These are phyloP conservation scores for Papiliotrema laurentii DNA, from an alignment of 1,284 basidiomycete species.

Conservation along the genomic window DNA sequence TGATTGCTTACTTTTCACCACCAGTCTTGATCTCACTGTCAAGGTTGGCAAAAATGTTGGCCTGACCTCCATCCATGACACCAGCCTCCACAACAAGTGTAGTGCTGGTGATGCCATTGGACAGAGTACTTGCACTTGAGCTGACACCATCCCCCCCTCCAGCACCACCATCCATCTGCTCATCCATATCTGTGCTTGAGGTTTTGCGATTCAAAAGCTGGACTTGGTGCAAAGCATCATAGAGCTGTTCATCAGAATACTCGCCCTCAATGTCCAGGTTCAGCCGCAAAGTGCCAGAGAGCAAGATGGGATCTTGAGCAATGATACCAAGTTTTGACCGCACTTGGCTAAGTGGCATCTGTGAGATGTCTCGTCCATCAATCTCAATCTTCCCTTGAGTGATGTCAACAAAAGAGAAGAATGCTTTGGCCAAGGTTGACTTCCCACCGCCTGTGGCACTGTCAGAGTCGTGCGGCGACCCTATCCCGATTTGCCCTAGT, in stretches of 20 bases:
- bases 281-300: conserved; percentile 46
- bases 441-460: conserved; percentile 49
- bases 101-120: no score
- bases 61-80: conserved; percentile 3
- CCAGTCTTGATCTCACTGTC: conserved; percentile 34
- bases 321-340: conserved; percentile 33
- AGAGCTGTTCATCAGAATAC: conserved; percentile 29
- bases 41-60: conserved; percentile 28
- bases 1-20: conserved; percentile 28
- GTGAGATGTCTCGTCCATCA: conserved; percentile 33
- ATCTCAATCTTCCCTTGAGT: conserved; percentile 30
- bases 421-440: conserved; percentile 39
- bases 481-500: no score
- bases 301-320: conserved; percentile 41
- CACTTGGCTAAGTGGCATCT: conserved; percentile 24
- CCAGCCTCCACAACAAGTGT: background rate
- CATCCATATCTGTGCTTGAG: no score
- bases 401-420: conserved; percentile 36
- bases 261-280: conserved; percentile 40
- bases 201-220: conserved; percentile 22
- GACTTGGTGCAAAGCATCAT: conserved; percentile 36
- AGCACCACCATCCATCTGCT: no score
- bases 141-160: no score
- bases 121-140: no score
- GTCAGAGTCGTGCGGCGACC: no score